Evolutionary conservation across 2,329 filamentous ascomycete species (phyloP).

Genomic region (Neofusicoccum cordaticola): DNA sequence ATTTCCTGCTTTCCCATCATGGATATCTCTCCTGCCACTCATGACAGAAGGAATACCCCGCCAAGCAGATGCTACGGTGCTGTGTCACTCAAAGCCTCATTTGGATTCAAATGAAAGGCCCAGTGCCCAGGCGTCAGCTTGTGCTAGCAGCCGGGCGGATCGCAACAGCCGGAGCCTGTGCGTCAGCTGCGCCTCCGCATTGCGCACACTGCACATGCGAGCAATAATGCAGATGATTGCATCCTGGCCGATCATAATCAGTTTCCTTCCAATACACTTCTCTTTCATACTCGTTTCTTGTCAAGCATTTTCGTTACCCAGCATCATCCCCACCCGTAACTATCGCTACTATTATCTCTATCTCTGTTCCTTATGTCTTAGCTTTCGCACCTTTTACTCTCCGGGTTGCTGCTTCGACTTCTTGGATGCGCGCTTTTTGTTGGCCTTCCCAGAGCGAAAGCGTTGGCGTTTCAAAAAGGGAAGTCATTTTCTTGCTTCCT

Average conservation of each 20-base stretch:
- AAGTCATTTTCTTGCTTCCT: not conserved
- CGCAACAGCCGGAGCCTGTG: not conserved
- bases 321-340: not conserved
- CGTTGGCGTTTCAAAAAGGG: conserved; percentile 12
- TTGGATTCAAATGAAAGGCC: not conserved
- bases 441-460: conserved; percentile 13
- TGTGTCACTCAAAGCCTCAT: not conserved
- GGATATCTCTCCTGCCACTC: not conserved
- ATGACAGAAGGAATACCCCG: not conserved
- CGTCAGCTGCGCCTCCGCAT: not conserved
- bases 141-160: not conserved
- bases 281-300: not conserved
- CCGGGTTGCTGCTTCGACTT: not conserved
- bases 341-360: not conserved
- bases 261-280: not conserved
- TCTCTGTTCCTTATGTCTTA: conserved; percentile 1
- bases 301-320: not conserved
- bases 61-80: not conserved
- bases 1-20: not conserved
- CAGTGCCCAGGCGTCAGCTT: not conserved
- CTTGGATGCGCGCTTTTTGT: conserved; percentile 1
- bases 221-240: not conserved
- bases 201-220: not conserved
- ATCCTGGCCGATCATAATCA: conserved; percentile 1
- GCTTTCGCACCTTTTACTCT: not conserved